Evolutionary conservation across 805 yeast species (phyloP).

Genomic region (Candida railenensis): DNA sequence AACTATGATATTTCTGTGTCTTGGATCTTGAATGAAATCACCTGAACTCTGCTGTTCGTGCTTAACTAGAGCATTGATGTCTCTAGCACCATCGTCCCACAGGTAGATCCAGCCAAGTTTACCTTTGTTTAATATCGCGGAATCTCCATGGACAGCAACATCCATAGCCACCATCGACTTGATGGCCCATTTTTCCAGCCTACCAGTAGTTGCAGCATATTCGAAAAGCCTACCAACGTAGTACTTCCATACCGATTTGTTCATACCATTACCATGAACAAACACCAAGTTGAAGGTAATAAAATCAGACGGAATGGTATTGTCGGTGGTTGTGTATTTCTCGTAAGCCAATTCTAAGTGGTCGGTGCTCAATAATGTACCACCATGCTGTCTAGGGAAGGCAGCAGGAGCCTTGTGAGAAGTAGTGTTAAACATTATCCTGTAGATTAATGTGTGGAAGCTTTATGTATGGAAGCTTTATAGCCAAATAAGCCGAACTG

Average conservation of each 20-base stretch:
- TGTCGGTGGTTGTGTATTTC: slow-evolving; percentile 33
- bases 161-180: slow-evolving; percentile 55
- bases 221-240: slow-evolving; percentile 45
- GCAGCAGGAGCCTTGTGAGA: slow-evolving; percentile 25
- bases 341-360: slow-evolving; percentile 48
- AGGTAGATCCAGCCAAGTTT: slow-evolving; percentile 52
- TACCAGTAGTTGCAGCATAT: slow-evolving; percentile 15
- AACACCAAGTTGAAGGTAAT: slow-evolving; percentile 50
- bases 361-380: slow-evolving; percentile 43
- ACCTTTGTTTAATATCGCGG: slow-evolving; percentile 53
- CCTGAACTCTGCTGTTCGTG: slow-evolving; percentile 35
- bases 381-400: slow-evolving; percentile 36
- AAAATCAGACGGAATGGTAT: slow-evolving; percentile 14
- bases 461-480: too few relatives aligned
- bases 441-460: too few relatives aligned
- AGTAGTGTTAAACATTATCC: neutral
- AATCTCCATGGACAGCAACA: slow-evolving; percentile 67
- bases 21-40: slow-evolving; percentile 27
- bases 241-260: slow-evolving; percentile 61
- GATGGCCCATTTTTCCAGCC: slow-evolving; percentile 35
- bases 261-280: slow-evolving; percentile 65
- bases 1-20: slow-evolving; percentile 44
- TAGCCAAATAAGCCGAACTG: too few relatives aligned
- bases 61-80: slow-evolving; percentile 44
- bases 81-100: slow-evolving; percentile 73